These are phyloP conservation scores for Trypanosoma platydactyli DNA, from an alignment of 208 protist genomes.

Conservation along the genomic window DNA sequence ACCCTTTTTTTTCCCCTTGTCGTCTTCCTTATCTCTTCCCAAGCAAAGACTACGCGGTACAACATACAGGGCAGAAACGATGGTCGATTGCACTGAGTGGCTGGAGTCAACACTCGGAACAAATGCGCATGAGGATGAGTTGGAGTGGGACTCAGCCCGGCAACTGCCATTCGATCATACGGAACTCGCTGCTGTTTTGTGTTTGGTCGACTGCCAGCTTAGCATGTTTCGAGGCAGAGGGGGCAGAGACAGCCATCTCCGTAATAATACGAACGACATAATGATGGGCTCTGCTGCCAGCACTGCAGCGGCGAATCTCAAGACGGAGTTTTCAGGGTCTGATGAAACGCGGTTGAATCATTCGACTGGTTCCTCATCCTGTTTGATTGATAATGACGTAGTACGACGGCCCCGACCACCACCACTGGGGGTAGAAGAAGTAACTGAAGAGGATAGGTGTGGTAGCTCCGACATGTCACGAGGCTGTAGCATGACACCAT, in stretches of 20 bases:
- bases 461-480: not conserved
- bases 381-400: too few species aligned
- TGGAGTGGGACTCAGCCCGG: slow-evolving; percentile 22
- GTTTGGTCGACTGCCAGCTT: slow-evolving; percentile 68
- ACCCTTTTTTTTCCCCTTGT: slow-evolving; percentile 10
- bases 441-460: not conserved
- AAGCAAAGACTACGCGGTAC: not conserved
- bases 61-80: slow-evolving; percentile 8
- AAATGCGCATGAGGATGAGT: slow-evolving; percentile 17
- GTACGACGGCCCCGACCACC: too few species aligned
- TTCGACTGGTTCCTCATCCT: too few species aligned
- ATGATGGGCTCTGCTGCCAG: too few species aligned
- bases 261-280: not conserved
- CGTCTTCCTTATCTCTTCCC: slow-evolving; percentile 15
- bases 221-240: slow-evolving; percentile 46
- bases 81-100: slow-evolving; percentile 57
- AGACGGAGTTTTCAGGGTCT: too few species aligned
- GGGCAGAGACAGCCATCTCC: slow-evolving; percentile 10
- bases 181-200: slow-evolving; percentile 70
- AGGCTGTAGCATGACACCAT: slow-evolving; percentile 26
- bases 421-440: too few species aligned
- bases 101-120: slow-evolving; percentile 40
- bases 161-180: slow-evolving; percentile 19
- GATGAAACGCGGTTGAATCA: too few species aligned
- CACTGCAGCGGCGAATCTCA: too few species aligned